Evolutionary conservation across 768 basidiomycete genomes (phyloP), one percentile per base, ranked within the genome.

Genomic region (Lentinula aciculospora): DNA sequence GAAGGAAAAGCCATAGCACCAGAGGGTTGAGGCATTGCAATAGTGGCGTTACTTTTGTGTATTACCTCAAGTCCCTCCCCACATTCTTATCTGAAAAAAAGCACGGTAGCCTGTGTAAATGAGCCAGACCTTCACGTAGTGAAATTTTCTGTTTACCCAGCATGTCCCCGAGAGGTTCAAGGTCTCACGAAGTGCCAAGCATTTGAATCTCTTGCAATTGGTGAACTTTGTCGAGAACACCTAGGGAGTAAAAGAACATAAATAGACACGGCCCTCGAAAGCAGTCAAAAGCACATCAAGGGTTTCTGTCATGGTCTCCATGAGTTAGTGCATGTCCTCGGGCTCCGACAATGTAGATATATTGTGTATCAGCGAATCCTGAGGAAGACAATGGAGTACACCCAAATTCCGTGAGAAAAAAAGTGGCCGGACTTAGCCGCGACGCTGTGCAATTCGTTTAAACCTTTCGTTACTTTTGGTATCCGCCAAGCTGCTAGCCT

Each of bases 61-160:
- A 23, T 27, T 46, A 31, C 9, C 13, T n/a, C 49, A 34, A 23
- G 6, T 21, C 42, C 21, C 31, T 21, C n/a, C 17, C n/a, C 49
- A 50, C 49, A 48, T 48, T 50, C 32, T 50, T 50, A 50, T 50
- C 49, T n/a, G 32, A 50, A 32, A 19, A n/a, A 34, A 21, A 50
- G n/a, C n/a, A 29, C 32, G n/a, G 3, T n/a, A 44, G 42, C 21
- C 42, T 44, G 42, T 44, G 42, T 44, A 21, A 44, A 23, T 44
- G 7, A 17, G 13, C 1, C 6, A 23, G 34, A 50, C 5, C 21
- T 21, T 50, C 49, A 36, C 32, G 49, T 32, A 17, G 49, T 15
- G 17, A 3, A 44, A 23, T 9, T 1, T 19, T 23, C 8, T 21
- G 9, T 21, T 44, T 23, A 44, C 17, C 3, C 31, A 32, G 49